Base-by-base conservation (phyloP, 495 filamentous ascomycete species). In the Coniosporium apollinis region DNA sequence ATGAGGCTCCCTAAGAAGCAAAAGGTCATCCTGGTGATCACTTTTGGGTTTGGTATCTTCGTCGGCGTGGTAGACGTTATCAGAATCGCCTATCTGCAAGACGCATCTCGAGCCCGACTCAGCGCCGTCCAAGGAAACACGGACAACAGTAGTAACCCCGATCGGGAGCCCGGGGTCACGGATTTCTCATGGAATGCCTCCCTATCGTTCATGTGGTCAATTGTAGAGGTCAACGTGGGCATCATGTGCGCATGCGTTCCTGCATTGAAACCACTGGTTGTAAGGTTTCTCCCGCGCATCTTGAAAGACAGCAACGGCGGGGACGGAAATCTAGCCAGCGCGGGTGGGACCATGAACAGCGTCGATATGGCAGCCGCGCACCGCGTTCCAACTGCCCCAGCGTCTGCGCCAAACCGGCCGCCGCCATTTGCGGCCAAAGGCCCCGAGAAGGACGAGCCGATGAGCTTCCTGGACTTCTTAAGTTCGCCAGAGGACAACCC, bases 231-330 rank as follows among this genome's bases (percentile, higher is more conserved):
- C 53, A 85, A 92, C 46, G 64, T 84, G 5, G 84, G 84, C 5
- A 80, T 93, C 37, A 77, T 86, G 28, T 89, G 81, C 39, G 85
- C 74, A 31, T 93, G 83, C 46, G 76, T 92, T 19, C 86, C 85
- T 10, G 86, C 79, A 14, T 59, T 93, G 42, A 94, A 93, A 48
- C 86, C 86, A 10, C 63, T 94, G 13, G 72, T 83, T 37, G 70
- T 80, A 28, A 70, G 70, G 7, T 67, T 89, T 31, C 52, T 87
- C 16, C 86, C 86, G 3, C 64, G 70, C 28, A 64, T 89, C 59
- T 64, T 89, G 22, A 64, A 63, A 17, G 64, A 67, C 40, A 54
- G 55, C 10, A 53, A 58, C 11, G n/a, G n/a, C n/a, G n/a, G n/a
- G n/a, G n/a, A n/a, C n/a, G n/a, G n/a, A n/a, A n/a, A n/a, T n/a